These are phyloP conservation scores for Alternaria alternata DNA, from an alignment of 2,329 filamentous ascomycete genomes.

Conservation along the genomic window DNA sequence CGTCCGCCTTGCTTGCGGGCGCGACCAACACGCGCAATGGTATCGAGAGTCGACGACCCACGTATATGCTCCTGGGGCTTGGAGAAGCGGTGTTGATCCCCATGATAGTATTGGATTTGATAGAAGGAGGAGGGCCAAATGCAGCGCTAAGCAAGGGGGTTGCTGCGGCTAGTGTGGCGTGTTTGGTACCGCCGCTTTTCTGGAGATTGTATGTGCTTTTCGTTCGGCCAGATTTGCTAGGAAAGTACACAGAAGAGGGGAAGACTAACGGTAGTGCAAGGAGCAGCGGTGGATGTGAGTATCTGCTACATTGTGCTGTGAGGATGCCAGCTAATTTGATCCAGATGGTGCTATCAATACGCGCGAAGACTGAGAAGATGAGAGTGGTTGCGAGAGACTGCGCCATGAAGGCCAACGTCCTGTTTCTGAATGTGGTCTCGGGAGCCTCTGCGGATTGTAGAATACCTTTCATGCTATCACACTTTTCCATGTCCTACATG, in stretches of 20 bases:
- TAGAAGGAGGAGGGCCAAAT: conserved; percentile 22
- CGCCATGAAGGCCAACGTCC: background rate
- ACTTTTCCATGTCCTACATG: conserved; percentile 7
- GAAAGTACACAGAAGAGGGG: conserved; percentile 26
- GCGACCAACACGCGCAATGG: conserved; percentile 36
- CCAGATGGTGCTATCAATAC: conserved; percentile 13
- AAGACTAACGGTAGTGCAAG: background rate
- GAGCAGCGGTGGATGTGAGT: conserved; percentile 13
- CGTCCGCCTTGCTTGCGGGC: conserved; percentile 32
- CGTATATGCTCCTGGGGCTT: conserved; percentile 32
- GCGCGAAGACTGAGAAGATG: conserved; percentile 4
- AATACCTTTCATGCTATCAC: background rate
- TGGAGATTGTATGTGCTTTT: conserved; percentile 38
- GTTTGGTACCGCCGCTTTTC: conserved; percentile 29
- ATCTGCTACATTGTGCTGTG: background rate
- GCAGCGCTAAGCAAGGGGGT: conserved; percentile 32
- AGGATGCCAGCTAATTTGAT: background rate
- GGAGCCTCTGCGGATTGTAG: background rate
- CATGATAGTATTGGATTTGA: conserved; percentile 27
- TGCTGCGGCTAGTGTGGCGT: conserved; percentile 24
- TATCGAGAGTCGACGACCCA: conserved; percentile 33
- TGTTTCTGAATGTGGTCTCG: background rate
- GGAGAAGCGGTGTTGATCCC: conserved; percentile 34
- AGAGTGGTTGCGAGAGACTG: too few species aligned
- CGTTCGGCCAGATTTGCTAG: conserved; percentile 33